A percentile compares a stretch with the other conserved stretches of the same genome.
Conservation (phyloP, 1,284 basidiomycete genomes). For the Microbotryomycetes sp. region DNA sequence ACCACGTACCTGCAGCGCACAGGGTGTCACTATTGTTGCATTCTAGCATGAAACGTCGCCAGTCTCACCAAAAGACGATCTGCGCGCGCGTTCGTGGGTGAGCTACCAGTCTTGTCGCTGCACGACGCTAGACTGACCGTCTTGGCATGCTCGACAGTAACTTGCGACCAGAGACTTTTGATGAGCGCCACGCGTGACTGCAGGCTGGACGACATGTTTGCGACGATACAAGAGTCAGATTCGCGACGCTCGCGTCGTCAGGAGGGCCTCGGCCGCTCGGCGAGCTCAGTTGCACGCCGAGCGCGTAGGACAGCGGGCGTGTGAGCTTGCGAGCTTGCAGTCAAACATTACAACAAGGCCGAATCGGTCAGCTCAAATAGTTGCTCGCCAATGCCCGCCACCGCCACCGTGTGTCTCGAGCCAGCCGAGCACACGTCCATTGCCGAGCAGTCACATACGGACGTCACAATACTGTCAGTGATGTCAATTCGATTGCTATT, state of each 20-base stretch:
- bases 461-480: neutral
- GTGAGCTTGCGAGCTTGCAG: neutral
- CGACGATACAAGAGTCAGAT: neutral
- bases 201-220: neutral
- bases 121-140: conserved; percentile 13
- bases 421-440: neutral
- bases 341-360: neutral
- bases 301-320: too few relatives aligned
- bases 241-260: neutral
- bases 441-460: neutral
- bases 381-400: conserved; percentile 1
- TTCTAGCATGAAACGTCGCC: too few relatives aligned
- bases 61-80: conserved; percentile 24
- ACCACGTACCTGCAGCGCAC: conserved; percentile 23
- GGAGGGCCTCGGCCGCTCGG: neutral
- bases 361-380: neutral
- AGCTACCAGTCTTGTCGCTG: neutral
- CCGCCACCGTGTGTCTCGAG: neutral
- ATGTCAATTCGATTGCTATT: neutral
- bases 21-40: neutral
- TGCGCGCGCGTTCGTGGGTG: neutral
- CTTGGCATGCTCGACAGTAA: conserved; percentile 28
- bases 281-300: neutral
- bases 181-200: neutral
- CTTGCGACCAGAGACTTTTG: neutral